Base-by-base conservation (phyloP, 345 rosid species). In the Populus euphratica region DNA sequence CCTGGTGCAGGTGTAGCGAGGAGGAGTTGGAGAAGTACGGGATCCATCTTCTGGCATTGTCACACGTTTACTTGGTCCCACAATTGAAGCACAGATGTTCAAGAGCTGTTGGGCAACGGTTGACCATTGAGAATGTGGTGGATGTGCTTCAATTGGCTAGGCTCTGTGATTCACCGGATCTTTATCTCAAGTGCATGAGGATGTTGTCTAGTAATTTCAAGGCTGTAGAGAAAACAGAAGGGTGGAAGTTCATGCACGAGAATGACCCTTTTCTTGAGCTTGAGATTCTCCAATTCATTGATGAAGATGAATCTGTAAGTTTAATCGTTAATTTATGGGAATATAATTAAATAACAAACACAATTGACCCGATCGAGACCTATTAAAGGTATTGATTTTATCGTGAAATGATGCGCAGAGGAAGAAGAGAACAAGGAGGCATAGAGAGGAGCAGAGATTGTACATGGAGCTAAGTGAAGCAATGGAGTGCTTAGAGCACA, bases 401-500 rank as follows among this genome's bases (percentile, higher is more conserved):
- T 69, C 41, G 31, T 65, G n/a, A 16, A 41, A 52, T 65, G 1
- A 33, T 62, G 9, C 68, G 52, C 89, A 94, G 99, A 90, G 98
- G 74, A 93, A 82, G 75, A 91, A 87, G 90, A 92, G 89, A 69
- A 80, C 80, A 47, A 88, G 83, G 76, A 77, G 92, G 85, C 88
- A 75, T 0, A 81, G 74, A 63, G 77, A 79, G 33, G 97, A 90
- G 41, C 94, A 88, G 83, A 63, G 81, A 68, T 39, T 93, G 68
- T 95, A 90, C 72, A 39, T 86, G 81, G 89, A 93, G 79, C 85
- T 95, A 44, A 83, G 87, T 73, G 99, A 90, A 76, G 99, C 93
- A 31, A 90, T 95, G 98, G 93, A 88, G 18, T 91, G 98, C 79
- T 65, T 95, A 74, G 94, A 91, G 76, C 99, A 95, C 84, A 95